Evolutionary conservation across 805 yeast species (phyloP).

Genomic region (Ogataea nakhonphanomensis): DNA sequence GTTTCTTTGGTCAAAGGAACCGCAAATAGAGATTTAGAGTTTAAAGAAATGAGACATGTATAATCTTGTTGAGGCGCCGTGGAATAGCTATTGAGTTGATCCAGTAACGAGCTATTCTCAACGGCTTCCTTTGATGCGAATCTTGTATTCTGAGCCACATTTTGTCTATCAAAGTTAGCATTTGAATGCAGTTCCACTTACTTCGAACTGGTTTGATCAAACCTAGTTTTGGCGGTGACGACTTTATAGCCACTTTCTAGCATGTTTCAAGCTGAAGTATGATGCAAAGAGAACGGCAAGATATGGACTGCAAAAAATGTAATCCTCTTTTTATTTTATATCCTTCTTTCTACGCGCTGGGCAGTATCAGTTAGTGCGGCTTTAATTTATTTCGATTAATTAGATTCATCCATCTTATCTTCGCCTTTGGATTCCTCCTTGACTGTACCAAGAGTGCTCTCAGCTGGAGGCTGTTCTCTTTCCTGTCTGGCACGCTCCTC

Average conservation of each 20-base stretch:
- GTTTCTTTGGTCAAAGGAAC: constrained; percentile 48
- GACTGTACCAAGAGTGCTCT: constrained; percentile 18
- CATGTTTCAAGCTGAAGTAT: constrained; percentile 13
- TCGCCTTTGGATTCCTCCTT: constrained; percentile 21
- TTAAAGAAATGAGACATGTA: constrained; percentile 16
- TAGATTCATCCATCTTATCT: constrained; percentile 24
- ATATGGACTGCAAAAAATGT: constrained; percentile 6
- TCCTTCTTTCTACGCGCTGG: constrained; percentile 15
- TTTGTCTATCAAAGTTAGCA: constrained; percentile 1
- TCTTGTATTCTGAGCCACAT: not conserved
- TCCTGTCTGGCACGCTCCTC: constrained; percentile 94
- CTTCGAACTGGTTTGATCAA: constrained; percentile 11
- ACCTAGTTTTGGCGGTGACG: constrained; percentile 7
- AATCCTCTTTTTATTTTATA: constrained; percentile 2
- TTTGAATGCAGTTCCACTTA: constrained; percentile 4
- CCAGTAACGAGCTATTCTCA: constrained; percentile 2
- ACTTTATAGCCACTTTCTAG: constrained; percentile 18
- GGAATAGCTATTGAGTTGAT: constrained; percentile 4
- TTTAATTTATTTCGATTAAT: constrained; percentile 9
- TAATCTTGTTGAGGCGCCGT: constrained; percentile 13
- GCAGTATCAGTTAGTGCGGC: constrained; percentile 7
- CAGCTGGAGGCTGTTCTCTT: constrained; percentile 45
- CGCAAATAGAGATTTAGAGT: constrained; percentile 16
- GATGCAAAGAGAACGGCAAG: constrained; percentile 10
- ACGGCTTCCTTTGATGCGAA: constrained; percentile 4